Conservation (phyloP, 148 eudicot genomes). For the Amaranthus hypochondriacus region DNA sequence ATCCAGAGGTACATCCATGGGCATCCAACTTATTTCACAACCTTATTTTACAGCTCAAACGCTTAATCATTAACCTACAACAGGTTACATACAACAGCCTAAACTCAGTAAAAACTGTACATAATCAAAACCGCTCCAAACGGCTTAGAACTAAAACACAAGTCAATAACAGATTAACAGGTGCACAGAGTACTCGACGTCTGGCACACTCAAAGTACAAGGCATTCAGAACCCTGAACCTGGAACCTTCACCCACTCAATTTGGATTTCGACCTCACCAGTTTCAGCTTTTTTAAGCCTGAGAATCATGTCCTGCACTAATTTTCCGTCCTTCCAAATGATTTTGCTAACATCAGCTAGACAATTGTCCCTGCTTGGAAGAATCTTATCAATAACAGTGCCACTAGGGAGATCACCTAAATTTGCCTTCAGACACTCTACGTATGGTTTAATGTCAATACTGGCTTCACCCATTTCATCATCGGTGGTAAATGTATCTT, state of each 20-base stretch:
- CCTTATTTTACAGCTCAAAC: no score
- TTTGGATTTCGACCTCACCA: conserved; percentile 54
- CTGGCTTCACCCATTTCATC: conserved; percentile 57
- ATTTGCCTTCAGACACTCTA: conserved; percentile 44
- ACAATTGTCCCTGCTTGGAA: conserved; percentile 48
- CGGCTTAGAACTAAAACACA: no score
- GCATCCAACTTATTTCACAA: no score
- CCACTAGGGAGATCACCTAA: conserved; percentile 40
- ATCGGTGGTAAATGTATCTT: conserved; percentile 42
- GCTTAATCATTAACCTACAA: no score
- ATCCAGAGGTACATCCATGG: no score
- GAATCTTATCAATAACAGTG: conserved; percentile 36
- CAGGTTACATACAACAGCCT: no score
- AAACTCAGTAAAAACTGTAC: no score
- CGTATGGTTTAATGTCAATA: conserved; percentile 38
- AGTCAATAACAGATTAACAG: no score
- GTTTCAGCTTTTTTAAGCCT: conserved; percentile 41
- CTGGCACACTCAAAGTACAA: conserved; percentile 6
- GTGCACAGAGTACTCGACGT: neutral
- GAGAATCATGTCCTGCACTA: conserved; percentile 57
- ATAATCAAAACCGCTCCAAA: no score
- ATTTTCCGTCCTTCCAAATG: conserved; percentile 55
- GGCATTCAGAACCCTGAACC: conserved; percentile 28
- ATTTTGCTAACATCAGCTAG: conserved; percentile 54
- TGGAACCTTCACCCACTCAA: conserved; percentile 46